phyloP scores from a whole-genome alignment of 352 stramenopile species.

The Phytophthora pistaciae region DNA sequence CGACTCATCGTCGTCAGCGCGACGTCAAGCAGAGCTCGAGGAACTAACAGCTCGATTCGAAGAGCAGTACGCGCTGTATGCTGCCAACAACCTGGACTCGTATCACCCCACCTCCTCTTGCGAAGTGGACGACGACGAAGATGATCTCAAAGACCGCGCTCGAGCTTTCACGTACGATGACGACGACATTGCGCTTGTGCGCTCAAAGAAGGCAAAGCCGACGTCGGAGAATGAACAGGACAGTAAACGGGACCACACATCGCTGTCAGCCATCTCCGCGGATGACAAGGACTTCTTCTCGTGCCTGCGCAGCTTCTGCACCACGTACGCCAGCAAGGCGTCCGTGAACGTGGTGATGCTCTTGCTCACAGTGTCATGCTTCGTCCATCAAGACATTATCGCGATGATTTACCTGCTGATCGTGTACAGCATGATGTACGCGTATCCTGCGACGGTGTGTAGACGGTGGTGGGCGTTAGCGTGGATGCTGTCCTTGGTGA shows the following conservation, averaged over 20 bases:
- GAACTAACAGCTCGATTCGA: slow-evolving; percentile 56
- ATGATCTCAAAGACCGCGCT: slow-evolving; percentile 55
- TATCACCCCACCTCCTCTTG: slow-evolving; percentile 61
- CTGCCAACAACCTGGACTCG: slow-evolving; percentile 42
- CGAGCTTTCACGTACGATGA: slow-evolving; percentile 45
- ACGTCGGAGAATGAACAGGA: slow-evolving; percentile 9
- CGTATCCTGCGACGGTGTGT: slow-evolving; percentile 58
- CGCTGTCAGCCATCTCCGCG: slow-evolving; percentile 18
- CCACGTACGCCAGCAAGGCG: slow-evolving; percentile 77
- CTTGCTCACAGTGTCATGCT: slow-evolving; percentile 79
- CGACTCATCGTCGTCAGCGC: slow-evolving; percentile 53
- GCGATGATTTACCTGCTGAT: slow-evolving; percentile 83
- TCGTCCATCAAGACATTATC: slow-evolving; percentile 81
- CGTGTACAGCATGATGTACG: slow-evolving; percentile 87
- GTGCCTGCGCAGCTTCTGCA: slow-evolving; percentile 69
- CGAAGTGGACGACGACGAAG: slow-evolving; percentile 62
- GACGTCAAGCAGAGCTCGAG: slow-evolving; percentile 43
- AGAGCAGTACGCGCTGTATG: slow-evolving; percentile 52
- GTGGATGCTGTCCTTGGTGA: slow-evolving; percentile 64
- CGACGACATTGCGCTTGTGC: slow-evolving; percentile 16
- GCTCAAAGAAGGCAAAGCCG: slow-evolving; percentile 21
- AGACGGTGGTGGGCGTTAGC: slow-evolving; percentile 65
- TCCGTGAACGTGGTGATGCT: slow-evolving; percentile 86
- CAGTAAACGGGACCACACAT: slow-evolving; percentile 17
- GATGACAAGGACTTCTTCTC: slow-evolving; percentile 72